These are phyloP conservation scores for Chenopodium formosanum DNA, from an alignment of 148 eudicot genomes.

Conservation along the genomic window DNA sequence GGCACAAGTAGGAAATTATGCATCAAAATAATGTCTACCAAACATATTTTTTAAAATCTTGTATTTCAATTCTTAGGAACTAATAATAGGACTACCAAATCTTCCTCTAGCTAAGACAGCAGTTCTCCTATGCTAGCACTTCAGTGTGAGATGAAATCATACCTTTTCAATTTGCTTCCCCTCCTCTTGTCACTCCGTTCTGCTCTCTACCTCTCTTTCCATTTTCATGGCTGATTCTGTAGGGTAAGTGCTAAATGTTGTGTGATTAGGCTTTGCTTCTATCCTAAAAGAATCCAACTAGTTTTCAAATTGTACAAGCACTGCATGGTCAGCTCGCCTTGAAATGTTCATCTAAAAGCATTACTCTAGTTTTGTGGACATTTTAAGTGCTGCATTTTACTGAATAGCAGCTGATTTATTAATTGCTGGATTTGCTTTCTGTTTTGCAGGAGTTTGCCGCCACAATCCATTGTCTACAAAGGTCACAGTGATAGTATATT, in stretches of 20 bases:
- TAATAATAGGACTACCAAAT: background rate
- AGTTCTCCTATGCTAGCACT: background rate
- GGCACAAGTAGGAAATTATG: background rate
- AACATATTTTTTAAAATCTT: background rate
- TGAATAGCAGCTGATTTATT: background rate
- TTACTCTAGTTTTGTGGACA: background rate
- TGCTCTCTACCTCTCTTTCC: too few species aligned
- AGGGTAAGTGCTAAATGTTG: background rate
- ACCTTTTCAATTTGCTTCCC: background rate
- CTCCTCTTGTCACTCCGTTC: background rate
- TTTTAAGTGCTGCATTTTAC: background rate
- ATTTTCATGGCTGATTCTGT: background rate
- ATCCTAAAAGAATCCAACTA: too few species aligned
- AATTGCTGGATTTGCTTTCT: background rate
- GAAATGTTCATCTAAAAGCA: background rate
- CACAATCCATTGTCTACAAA: slow-evolving; percentile 58
- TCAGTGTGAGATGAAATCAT: background rate
- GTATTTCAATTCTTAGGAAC: background rate
- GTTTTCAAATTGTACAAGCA: too few species aligned
- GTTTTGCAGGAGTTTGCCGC: slow-evolving; percentile 57
- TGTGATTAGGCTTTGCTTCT: too few species aligned
- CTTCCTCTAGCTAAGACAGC: background rate
- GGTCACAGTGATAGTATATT: slow-evolving; percentile 84
- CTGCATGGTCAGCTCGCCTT: background rate
- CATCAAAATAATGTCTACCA: background rate